Evolutionary conservation across 2,329 filamentous ascomycete genomes (phyloP).

Genomic region (Aspergillus ochraceoroseus): DNA sequence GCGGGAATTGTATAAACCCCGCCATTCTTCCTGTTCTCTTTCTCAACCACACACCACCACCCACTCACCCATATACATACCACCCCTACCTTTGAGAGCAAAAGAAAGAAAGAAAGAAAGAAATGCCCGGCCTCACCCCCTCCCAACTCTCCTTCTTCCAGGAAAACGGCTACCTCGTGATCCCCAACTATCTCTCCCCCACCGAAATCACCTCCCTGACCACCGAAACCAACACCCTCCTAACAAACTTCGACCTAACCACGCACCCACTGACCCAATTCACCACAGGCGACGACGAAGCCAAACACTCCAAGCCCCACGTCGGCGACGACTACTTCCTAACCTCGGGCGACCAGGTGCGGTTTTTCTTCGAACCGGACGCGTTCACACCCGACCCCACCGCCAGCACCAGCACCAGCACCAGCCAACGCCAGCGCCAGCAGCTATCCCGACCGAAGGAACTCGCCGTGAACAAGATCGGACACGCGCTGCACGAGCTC

Average conservation of each 20-base stretch:
- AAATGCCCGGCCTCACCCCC: slow-evolving; percentile 52
- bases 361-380: slow-evolving; percentile 97
- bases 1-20: too few relatives aligned
- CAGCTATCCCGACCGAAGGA: slow-evolving; percentile 73
- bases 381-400: slow-evolving; percentile 55
- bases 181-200: slow-evolving; percentile 68
- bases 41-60: too few relatives aligned
- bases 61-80: not conserved
- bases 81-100: not conserved
- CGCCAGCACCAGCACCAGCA: slow-evolving; percentile 36
- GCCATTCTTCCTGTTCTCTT: not conserved
- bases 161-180: slow-evolving; percentile 81
- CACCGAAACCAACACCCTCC: slow-evolving; percentile 66
- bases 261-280: slow-evolving; percentile 92
- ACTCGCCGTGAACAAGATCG: slow-evolving; percentile 83
- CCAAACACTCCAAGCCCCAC: slow-evolving; percentile 54
- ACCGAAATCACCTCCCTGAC: slow-evolving; percentile 65
- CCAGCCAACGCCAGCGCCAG: too few relatives aligned
- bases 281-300: slow-evolving; percentile 69
- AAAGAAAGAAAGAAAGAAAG: slow-evolving; percentile 4
- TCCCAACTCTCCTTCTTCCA: slow-evolving; percentile 69
- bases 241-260: slow-evolving; percentile 69
- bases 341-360: slow-evolving; percentile 79
- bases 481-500: slow-evolving; percentile 68
- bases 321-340: slow-evolving; percentile 96